Base-by-base conservation (phyloP, 306 rosid genomes). In the Cyclanthera cordifolia region DNA sequence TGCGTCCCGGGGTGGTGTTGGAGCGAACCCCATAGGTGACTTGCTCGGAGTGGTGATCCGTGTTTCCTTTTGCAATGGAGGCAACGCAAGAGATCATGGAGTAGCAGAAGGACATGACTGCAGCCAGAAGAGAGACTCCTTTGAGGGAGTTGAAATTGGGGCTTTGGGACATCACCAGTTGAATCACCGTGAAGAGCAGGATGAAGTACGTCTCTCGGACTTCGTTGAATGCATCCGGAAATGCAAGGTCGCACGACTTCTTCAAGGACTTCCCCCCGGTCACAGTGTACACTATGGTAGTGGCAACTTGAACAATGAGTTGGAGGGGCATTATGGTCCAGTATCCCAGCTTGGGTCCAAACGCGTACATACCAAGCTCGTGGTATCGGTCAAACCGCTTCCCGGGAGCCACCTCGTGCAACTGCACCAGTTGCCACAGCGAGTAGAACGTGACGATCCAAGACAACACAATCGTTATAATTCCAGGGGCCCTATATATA, bases 181-280 rank as follows among this genome's bases (percentile, higher is more conserved):
- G 89, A 4, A 80, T 0, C 6, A 1, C 4, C 0, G 80, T 13
- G 45, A 88, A 88, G 59, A 82, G 5, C 58, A 84, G 37, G 56
- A 84, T 88, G 53, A 53, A 86, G 51, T 84, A 85, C 8, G 95
- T 85, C 14, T 70, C 63, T 43, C 87, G 75, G 2, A 77, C 0
- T 0, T 15, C 34, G n/a, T 4, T 13, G 8, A 69, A 8, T 4
- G 5, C 13, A 0, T 21, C 0, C 0, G 81, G 73, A 24, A 39
- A 0, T 0, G 67, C 0, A 0, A 82, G 74, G 8, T 84, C 82
- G 27, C 41, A 73, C 63, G 80, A 82, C 53, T 88, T 88, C 82
- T 88, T 85, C 15, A 88, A 23, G 0, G 95, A 88, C 51, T 85
- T 85, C 0, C 95, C 95, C 6, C 95, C 95, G 0, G 91, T 88